These are phyloP conservation scores for Fusarium sp. DNA, from an alignment of 2,329 filamentous ascomycete species.

Conservation along the genomic window DNA sequence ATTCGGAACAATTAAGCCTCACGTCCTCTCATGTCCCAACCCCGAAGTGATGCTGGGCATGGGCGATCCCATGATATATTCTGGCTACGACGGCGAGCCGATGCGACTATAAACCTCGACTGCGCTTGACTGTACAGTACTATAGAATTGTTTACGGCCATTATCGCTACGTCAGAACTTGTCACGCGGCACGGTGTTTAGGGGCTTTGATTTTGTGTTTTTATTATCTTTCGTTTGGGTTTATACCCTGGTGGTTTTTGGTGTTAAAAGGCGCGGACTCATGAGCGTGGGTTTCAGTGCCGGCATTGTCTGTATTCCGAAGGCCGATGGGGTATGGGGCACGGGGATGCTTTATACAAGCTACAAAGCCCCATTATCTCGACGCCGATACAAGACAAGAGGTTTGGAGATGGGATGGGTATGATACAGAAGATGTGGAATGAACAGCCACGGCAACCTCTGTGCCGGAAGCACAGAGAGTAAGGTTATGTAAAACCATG, in stretches of 20 bases:
- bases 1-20: conserved; percentile 68
- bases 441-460: conserved; percentile 6
- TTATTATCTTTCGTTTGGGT: conserved; percentile 14
- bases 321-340: conserved; percentile 14
- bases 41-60: conserved; percentile 70
- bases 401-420: conserved; percentile 8
- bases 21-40: conserved; percentile 65
- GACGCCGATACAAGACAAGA: conserved; percentile 15
- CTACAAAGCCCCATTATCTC: conserved; percentile 15
- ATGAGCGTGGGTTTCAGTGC: conserved; percentile 10
- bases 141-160: conserved; percentile 48
- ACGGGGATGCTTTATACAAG: conserved; percentile 19
- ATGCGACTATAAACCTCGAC: conserved; percentile 55
- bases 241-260: conserved; percentile 26
- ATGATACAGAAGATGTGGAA: conserved; percentile 21
- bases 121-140: conserved; percentile 41
- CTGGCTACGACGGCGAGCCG: conserved; percentile 63
- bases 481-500: conserved; percentile 11
- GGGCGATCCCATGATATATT: conserved; percentile 71
- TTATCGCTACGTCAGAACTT: conserved; percentile 42
- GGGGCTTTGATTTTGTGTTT: conserved; percentile 11
- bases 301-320: conserved; percentile 32
- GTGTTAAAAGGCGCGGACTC: conserved; percentile 27
- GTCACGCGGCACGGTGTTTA: conserved; percentile 45
- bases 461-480: conserved; percentile 7